Percentiles rank a stretch among this genome's conserved stretches.
phyloP scores from a whole-genome alignment of 352 stramenopile genomes.

The Ophiocytium majus region DNA sequence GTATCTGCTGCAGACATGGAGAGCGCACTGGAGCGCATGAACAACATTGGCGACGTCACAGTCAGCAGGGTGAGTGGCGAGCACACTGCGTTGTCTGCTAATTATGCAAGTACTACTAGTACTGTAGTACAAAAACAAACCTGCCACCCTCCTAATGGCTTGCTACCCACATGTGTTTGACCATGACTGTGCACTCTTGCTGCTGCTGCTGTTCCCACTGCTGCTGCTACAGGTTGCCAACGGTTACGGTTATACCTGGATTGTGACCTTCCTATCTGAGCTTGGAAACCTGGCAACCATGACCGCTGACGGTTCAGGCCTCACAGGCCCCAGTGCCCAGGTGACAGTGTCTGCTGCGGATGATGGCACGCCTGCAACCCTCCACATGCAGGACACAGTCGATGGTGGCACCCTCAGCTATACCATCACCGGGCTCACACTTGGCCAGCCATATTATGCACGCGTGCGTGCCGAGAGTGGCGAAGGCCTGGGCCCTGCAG shows the following conservation, averaged over 20 bases:
- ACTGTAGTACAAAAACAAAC: too few species aligned
- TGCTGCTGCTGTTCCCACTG: background rate
- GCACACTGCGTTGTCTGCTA: background rate
- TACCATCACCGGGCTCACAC: constrained; percentile 66
- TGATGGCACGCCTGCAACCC: constrained; percentile 67
- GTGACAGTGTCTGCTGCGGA: constrained; percentile 71
- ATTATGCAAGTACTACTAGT: too few species aligned
- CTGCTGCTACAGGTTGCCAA: constrained; percentile 63
- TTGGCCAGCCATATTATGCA: constrained; percentile 76
- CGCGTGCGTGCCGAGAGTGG: constrained; percentile 75
- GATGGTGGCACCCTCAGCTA: constrained; percentile 50
- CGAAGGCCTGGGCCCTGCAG: constrained; percentile 64
- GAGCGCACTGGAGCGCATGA: constrained; percentile 76
- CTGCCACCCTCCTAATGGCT: too few species aligned
- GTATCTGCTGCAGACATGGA: constrained; percentile 75
- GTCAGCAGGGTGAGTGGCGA: constrained; percentile 66
- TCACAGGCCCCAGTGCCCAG: constrained; percentile 79
- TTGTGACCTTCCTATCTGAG: constrained; percentile 85
- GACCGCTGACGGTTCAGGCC: constrained; percentile 77
- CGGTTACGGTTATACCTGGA: constrained; percentile 90
- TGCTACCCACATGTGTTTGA: background rate
- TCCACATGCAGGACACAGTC: constrained; percentile 71
- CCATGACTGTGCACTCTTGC: background rate
- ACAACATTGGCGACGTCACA: constrained; percentile 77
- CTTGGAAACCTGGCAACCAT: constrained; percentile 75